A percentile compares a stretch with the other conserved stretches of the same genome.
These are phyloP conservation scores for Oxalis stricta DNA, from an alignment of 441 rosid genomes.

Conservation along the genomic window DNA sequence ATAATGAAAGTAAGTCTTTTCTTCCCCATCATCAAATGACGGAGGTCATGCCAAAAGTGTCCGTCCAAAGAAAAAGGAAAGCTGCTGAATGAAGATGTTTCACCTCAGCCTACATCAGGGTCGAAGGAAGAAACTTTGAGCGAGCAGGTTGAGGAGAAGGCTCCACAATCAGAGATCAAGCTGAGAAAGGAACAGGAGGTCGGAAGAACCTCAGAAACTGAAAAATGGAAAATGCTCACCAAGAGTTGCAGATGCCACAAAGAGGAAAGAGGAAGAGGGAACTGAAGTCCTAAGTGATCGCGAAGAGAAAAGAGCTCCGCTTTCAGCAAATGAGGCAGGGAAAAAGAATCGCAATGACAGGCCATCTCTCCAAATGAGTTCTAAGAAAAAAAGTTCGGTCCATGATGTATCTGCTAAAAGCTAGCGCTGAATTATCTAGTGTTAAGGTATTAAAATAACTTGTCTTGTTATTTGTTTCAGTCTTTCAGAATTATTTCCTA, in stretches of 20 bases:
- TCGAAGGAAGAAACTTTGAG: slow-evolving; percentile 12
- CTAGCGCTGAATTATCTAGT: slow-evolving; percentile 16
- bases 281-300: slow-evolving; percentile 10
- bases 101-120: slow-evolving; percentile 7
- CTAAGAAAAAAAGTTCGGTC: slow-evolving; percentile 12
- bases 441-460: slow-evolving; percentile 24
- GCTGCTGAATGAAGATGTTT: slow-evolving; percentile 9
- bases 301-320: slow-evolving; percentile 12
- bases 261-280: slow-evolving; percentile 17
- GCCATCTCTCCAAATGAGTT: slow-evolving; percentile 9
- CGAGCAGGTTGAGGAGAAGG: slow-evolving; percentile 12
- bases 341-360: slow-evolving; percentile 6
- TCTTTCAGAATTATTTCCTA: slow-evolving; percentile 3
- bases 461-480: slow-evolving; percentile 6
- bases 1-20: slow-evolving; percentile 16
- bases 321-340: slow-evolving; percentile 11
- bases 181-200: slow-evolving; percentile 18
- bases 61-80: slow-evolving; percentile 15
- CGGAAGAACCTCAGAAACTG: slow-evolving; percentile 15
- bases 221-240: slow-evolving; percentile 17
- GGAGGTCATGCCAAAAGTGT: slow-evolving; percentile 23
- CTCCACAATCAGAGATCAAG: slow-evolving; percentile 8
- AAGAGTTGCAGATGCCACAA: slow-evolving; percentile 12
- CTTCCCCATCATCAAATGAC: slow-evolving; percentile 17
- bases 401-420: slow-evolving; percentile 9